These are phyloP conservation scores for Coffea eugenioides DNA, from an alignment of 257 asterid species.

Conservation along the genomic window DNA sequence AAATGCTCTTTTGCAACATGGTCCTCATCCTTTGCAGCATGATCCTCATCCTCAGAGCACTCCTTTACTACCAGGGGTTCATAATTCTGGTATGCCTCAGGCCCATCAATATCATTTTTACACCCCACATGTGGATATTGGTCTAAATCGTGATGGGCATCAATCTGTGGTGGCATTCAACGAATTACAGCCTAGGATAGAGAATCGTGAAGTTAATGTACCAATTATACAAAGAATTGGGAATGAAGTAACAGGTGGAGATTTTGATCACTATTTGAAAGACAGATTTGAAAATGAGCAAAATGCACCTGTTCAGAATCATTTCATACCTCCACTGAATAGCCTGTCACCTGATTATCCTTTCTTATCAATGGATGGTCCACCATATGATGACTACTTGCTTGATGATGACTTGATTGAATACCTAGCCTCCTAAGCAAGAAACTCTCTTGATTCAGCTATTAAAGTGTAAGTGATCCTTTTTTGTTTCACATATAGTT, in stretches of 20 bases:
- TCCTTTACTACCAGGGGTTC: conserved; percentile 25
- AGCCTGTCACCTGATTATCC: conserved; percentile 7
- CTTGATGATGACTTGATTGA: conserved; percentile 13
- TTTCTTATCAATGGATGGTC: not conserved
- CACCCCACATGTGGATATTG: conserved; percentile 33
- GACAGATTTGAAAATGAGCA: conserved; percentile 24
- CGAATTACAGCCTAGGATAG: conserved; percentile 33
- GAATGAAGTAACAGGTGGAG: conserved; percentile 23
- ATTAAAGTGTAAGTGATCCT: not conserved
- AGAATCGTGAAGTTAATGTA: conserved; percentile 22
- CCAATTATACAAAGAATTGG: conserved; percentile 14
- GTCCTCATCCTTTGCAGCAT: conserved; percentile 29
- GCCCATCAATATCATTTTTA: conserved; percentile 33
- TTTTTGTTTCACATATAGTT: not conserved
- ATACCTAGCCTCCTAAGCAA: not conserved
- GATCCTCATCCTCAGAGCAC: conserved; percentile 30
- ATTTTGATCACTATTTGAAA: conserved; percentile 23
- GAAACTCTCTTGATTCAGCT: not conserved
- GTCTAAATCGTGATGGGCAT: conserved; percentile 28
- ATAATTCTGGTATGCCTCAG: conserved; percentile 34
- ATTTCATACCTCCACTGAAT: conserved; percentile 22
- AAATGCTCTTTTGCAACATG: conserved; percentile 33
- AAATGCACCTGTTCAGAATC: conserved; percentile 25
- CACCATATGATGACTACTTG: not conserved
- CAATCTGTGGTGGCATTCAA: conserved; percentile 30